phyloP scores from a whole-genome alignment of 192 early-diverging fungal species.

The Backusella parvicylindrica region DNA sequence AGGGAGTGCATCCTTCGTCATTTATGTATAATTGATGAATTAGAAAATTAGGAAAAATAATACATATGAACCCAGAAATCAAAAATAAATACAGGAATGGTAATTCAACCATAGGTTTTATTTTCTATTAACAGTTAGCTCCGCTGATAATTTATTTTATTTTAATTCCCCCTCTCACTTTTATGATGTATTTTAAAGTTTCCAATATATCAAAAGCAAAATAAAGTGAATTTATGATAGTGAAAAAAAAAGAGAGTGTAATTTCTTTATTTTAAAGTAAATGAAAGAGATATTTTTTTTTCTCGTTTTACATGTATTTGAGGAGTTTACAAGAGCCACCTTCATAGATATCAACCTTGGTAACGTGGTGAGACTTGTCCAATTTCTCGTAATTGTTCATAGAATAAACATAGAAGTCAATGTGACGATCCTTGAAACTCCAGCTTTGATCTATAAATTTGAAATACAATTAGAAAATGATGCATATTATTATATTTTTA shows the following conservation, averaged over 20 bases:
- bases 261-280: background rate
- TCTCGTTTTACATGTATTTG: slow-evolving; percentile 27
- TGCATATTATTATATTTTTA: background rate
- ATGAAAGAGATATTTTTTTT: background rate
- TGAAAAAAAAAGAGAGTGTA: background rate
- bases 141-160: background rate
- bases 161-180: background rate
- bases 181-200: background rate
- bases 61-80: slow-evolving; percentile 1
- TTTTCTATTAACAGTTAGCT: background rate
- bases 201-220: no score
- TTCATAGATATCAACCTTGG: slow-evolving; percentile 36
- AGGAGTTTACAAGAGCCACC: slow-evolving; percentile 35
- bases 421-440: slow-evolving; percentile 31
- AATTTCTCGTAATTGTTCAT: slow-evolving; percentile 28
- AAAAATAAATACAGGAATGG: background rate
- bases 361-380: slow-evolving; percentile 15
- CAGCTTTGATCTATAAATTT: slow-evolving; percentile 30
- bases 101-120: background rate
- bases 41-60: background rate
- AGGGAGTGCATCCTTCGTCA: background rate
- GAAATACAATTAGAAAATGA: background rate
- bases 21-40: background rate
- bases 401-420: slow-evolving; percentile 33
- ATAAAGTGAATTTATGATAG: no score